phyloP scores from a whole-genome alignment of 1,284 basidiomycete species.

The Leccinum pallidistipes region DNA sequence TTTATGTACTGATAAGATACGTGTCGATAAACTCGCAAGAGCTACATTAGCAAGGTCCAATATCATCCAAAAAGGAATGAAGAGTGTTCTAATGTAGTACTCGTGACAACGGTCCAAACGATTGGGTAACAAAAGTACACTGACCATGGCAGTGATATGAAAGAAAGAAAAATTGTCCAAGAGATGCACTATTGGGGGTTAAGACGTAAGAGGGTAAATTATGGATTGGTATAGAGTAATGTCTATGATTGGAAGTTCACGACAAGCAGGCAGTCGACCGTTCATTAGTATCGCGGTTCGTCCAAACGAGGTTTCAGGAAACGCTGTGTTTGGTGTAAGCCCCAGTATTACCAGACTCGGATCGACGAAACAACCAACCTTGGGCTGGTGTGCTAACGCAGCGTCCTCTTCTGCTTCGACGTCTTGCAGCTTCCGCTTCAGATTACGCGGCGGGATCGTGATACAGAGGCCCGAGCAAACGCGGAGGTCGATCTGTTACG shows the following conservation, averaged over 20 bases:
- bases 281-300: slow-evolving; percentile 9
- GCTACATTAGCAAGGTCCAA: slow-evolving; percentile 12
- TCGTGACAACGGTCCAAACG: slow-evolving; percentile 3
- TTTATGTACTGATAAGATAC: not conserved
- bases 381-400: slow-evolving; percentile 11
- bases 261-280: not conserved
- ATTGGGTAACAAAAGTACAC: slow-evolving; percentile 1
- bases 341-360: not conserved
- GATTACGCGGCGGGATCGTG: slow-evolving; percentile 17
- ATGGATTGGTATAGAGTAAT: slow-evolving; percentile 4
- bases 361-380: slow-evolving; percentile 12
- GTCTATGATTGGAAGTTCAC: slow-evolving; percentile 9
- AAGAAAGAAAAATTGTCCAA: not conserved
- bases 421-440: slow-evolving; percentile 32
- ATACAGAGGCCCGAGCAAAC: slow-evolving; percentile 26
- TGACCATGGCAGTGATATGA: not conserved
- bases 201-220: not conserved
- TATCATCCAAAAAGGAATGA: slow-evolving; percentile 1
- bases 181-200: not conserved
- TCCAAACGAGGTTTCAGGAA: slow-evolving; percentile 15
- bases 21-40: slow-evolving; percentile 3
- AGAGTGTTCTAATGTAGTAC: slow-evolving; percentile 10
- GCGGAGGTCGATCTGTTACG: slow-evolving; percentile 8
- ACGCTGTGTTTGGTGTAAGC: slow-evolving; percentile 4
- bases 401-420: slow-evolving; percentile 9